A percentile compares a stretch with the other conserved stretches of the same genome.
Evolutionary conservation across 2,329 filamentous ascomycete genomes (phyloP).

Genomic region (Fusarium keratoplasticum): DNA sequence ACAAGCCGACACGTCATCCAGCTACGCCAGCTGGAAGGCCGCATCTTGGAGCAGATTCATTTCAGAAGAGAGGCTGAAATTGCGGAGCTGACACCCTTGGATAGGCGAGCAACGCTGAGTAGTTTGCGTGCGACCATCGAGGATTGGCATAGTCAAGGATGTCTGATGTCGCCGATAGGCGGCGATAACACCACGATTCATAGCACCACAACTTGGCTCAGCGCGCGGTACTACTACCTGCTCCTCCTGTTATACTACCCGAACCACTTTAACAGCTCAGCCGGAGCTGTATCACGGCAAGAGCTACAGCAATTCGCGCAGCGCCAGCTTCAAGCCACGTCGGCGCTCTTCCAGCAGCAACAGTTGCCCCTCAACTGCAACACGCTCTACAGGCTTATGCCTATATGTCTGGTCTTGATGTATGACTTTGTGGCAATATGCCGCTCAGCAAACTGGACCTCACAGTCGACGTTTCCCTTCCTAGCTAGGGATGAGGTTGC

Average conservation of each 20-base stretch:
- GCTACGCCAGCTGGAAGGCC: constrained; percentile 54
- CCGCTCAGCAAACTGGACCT: not conserved
- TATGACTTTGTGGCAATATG: constrained; percentile 24
- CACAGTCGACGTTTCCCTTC: constrained; percentile 29
- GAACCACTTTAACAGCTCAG: constrained; percentile 49
- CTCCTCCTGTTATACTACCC: constrained; percentile 55
- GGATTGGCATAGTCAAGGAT: constrained; percentile 57
- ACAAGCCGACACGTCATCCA: constrained; percentile 56
- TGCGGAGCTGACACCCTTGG: constrained; percentile 41
- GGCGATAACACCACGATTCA: constrained; percentile 55
- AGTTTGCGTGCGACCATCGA: constrained; percentile 54
- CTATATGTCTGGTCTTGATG: constrained; percentile 49
- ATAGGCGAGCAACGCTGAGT: constrained; percentile 45
- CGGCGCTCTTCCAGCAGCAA: constrained; percentile 52
- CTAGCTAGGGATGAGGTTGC: constrained; percentile 47
- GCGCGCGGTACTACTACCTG: constrained; percentile 54
- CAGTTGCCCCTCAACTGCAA: constrained; percentile 54
- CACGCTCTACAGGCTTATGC: constrained; percentile 52
- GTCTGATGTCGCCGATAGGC: constrained; percentile 52
- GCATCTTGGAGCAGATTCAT: constrained; percentile 50
- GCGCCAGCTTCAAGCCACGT: constrained; percentile 52
- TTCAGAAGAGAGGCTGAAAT: constrained; percentile 41
- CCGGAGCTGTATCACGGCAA: constrained; percentile 36
- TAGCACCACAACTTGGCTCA: constrained; percentile 55
- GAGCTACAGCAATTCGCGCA: constrained; percentile 51